Evolutionary conservation across 768 basidiomycete species (phyloP), one percentile per base, ranked within the genome.

Genomic region (Collybia nuda): DNA sequence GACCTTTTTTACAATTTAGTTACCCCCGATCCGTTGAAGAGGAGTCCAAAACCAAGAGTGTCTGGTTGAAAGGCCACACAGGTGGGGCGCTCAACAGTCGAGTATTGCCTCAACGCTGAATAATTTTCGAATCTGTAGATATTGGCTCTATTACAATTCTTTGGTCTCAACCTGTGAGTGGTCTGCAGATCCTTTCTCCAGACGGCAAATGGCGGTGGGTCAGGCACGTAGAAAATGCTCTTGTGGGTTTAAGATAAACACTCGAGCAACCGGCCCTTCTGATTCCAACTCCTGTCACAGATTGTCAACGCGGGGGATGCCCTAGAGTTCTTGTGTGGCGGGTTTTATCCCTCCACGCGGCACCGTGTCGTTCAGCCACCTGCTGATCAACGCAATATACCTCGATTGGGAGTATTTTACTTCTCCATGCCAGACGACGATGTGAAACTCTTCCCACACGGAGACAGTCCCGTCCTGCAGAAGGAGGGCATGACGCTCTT

Each of bases 221-320:
- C 17, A 76, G 68, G 48, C 81, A 85, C 52, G 69, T 82, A 7
- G 78, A 81, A 5, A 82, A 83, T 50, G 81, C 81, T 0, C 62
- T 85, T 22, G 82, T 83, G 51, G 40, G 69, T 41, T 11, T 11
- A 28, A 3, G 2, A 37, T 15, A 18, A 0, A 11, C 19, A n/a
- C 21, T 37, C 3, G 9, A 9, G 32, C 9, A 32, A 14, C 14
- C 32, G 12, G 32, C 14, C 18, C 23, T 43, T 23, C 23, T 43
- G 35, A 47, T 38, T 3, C 40, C 8, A 17, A 35, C 5, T 18
- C 14, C 21, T 21, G 7, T 17, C 17, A 15, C 29, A 84, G 84
- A 74, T 82, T 7, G 71, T 86, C 42, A 85, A 85, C 45, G 72
- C 78, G 0, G 84, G 83, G 5, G 84, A 85, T 51, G 74, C 76